Evolutionary conservation across 148 eudicot genomes (phyloP), one percentile per base, ranked within the genome.

Genomic region (Tetragonia tetragonoides): DNA sequence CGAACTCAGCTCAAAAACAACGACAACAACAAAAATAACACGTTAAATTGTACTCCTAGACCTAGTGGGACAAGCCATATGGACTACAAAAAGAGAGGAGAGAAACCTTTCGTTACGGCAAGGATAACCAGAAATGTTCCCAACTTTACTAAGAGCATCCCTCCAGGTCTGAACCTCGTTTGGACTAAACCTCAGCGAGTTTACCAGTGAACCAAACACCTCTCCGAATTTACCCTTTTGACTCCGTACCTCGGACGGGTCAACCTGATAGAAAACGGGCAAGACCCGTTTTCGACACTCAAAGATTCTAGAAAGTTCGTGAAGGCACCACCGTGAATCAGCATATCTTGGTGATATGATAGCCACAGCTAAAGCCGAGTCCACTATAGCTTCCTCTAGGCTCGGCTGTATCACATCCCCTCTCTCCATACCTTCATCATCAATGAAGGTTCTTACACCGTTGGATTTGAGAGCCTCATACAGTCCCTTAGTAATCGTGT

Each of bases 221-320:
- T 72, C 20, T 9, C 80, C 77, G 46, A 89, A 85, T 0, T 72
- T 57, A 21, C 89, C 92, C 56, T 17, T 78, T 41, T 89, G 92
- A 47, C 77, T 17, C 42, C 92, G 72, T 0, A 89, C 86, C 47
- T 87, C 60, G 21, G 90, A 85, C 37, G 92, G 90, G 56, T 84
- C 63, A 17, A 89, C 87, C 37, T 12, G 16, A 61, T 78, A 87
- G 77, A 89, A 89, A 20, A 89, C 92, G 0, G 92, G 92, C 7
- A 87, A 47, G 62, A 89, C 77, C 44, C 85, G 84, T 73, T 82
- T 77, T 7, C 66, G 59, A 11, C 83, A 70, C 46, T 87, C 71
- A 42, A 79, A 80, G 61, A 87, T 71, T 23, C 51, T 72, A 17
- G 82, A 82, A 2, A 89, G 86, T 65, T 87, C 90, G 21, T 87